Conservation (phyloP, 2,329 filamentous ascomycete species). For the Grosmannia clavigera region DNA sequence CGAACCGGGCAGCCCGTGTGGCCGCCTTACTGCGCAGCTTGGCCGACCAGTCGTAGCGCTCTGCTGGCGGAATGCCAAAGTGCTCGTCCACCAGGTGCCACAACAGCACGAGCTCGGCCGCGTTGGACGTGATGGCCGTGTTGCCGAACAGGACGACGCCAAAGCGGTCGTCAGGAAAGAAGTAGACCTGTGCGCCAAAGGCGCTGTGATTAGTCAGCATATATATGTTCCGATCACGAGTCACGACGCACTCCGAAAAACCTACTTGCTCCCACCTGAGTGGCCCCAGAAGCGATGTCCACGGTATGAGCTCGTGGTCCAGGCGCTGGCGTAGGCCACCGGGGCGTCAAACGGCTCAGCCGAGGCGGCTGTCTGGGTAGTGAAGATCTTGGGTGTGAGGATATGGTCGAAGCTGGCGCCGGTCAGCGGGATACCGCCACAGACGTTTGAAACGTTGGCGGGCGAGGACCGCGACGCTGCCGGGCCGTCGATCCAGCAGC, state of each 20-base stretch:
- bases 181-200: constrained; percentile 29
- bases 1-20: constrained; percentile 10
- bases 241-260: too few relatives aligned
- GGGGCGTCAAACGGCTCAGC: constrained; percentile 19
- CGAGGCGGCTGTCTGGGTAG: constrained; percentile 6
- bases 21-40: constrained; percentile 13
- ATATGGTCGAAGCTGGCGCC: constrained; percentile 20
- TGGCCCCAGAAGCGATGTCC: constrained; percentile 30
- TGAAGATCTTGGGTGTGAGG: constrained; percentile 20
- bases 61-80: constrained; percentile 20
- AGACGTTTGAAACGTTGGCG: neutral
- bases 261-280: constrained; percentile 25
- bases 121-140: constrained; percentile 26
- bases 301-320: constrained; percentile 25
- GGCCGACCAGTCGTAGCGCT: constrained; percentile 24
- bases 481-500: constrained; percentile 27
- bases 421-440: constrained; percentile 21
- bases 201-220: constrained; percentile 14
- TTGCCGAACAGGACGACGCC: constrained; percentile 32
- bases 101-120: constrained; percentile 19
- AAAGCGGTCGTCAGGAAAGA: constrained; percentile 30
- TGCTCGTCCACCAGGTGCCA: constrained; percentile 29
- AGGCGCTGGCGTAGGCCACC: constrained; percentile 28
- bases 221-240: neutral
- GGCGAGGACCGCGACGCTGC: neutral